Conservation (phyloP, 257 asterid genomes). For the Nicotiana knightiana region DNA sequence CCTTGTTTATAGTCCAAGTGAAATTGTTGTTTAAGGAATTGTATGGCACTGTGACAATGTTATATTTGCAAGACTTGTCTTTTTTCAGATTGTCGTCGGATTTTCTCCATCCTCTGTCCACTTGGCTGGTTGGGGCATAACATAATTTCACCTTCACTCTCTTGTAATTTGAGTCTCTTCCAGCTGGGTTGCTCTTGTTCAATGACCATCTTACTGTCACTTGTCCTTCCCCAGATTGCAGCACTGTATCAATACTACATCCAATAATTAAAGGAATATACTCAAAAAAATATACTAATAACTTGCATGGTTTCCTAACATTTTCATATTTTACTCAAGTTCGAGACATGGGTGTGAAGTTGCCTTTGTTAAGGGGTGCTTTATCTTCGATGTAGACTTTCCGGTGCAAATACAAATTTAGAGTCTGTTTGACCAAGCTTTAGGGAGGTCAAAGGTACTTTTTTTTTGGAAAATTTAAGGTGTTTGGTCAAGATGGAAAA, state of each 20-base stretch:
- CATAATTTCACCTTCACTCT: conserved; percentile 45
- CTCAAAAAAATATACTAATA: not conserved
- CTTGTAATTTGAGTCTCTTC: conserved; percentile 41
- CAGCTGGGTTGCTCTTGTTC: conserved; percentile 24
- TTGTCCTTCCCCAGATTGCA: conserved; percentile 44
- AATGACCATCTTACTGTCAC: conserved; percentile 46
- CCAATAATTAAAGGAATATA: not conserved
- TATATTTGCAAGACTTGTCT: conserved; percentile 72
- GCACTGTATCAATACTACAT: conserved; percentile 22
- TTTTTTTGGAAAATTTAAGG: too few relatives aligned
- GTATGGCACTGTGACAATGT: conserved; percentile 37
- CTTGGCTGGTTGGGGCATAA: conserved; percentile 70
- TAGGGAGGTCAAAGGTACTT: too few relatives aligned
- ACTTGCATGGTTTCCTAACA: too few relatives aligned
- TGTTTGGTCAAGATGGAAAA: too few relatives aligned
- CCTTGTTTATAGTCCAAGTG: conserved; percentile 37
- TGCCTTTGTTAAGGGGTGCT: too few relatives aligned
- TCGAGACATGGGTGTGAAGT: too few relatives aligned
- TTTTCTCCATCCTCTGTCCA: conserved; percentile 70
- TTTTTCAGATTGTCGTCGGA: conserved; percentile 40
- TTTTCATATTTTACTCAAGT: too few relatives aligned
- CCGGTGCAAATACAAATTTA: too few relatives aligned
- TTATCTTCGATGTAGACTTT: too few relatives aligned
- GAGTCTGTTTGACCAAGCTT: too few relatives aligned
- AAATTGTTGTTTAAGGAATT: conserved; percentile 24